Evolutionary conservation across 768 basidiomycete species (phyloP), one percentile per base, ranked within the genome.

Genomic region (Amanita fuliginea): DNA sequence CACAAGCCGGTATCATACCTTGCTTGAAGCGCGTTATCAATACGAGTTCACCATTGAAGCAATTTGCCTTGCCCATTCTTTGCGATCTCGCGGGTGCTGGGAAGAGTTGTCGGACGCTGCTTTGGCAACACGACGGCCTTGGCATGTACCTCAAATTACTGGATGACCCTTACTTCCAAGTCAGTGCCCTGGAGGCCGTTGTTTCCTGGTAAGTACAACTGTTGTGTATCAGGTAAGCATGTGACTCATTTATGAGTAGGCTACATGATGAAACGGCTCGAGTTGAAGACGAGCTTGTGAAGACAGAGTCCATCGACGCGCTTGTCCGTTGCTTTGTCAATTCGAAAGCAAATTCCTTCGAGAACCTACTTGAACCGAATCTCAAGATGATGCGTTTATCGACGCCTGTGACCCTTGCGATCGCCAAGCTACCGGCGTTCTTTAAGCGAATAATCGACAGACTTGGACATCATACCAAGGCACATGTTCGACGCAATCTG

Each of bases 11-110:
- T 9, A 91, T 96, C 51, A 83, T 99, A 21, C 94, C 96, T 2
- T 80, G 87, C 56, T 75, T 99, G 36, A 88, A 92, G 64, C 80
- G 82, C 4, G 86, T 97, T 47, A 90, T 96, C 55, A 79, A 83
- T 60, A 83, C 81, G 5, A 86, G 79, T 53, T 96, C 94, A 7
- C 95, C 93, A 0, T 75, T 98, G 60, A 95, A 92, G 64, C 94
- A 99, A 59, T 97, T 99, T 59, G 96, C 95, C 0, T 71, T 99
- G 33, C 95, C 96, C 0, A 94, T 99, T 54, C 73, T 99, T 3
- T 98, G 95, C 65, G 96, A 99, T 61, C 77, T 98, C 39, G 91
- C 94, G 0, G 89, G 86, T 63, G 92, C 95, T 3, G 89, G 93
- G 42, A 97, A 97, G 72, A 88, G 82, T 50, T 93, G 91, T 59